Evolutionary conservation across 208 protist species (phyloP), one percentile per base, ranked within the genome.

Genomic region (Spongospora subterranea): DNA sequence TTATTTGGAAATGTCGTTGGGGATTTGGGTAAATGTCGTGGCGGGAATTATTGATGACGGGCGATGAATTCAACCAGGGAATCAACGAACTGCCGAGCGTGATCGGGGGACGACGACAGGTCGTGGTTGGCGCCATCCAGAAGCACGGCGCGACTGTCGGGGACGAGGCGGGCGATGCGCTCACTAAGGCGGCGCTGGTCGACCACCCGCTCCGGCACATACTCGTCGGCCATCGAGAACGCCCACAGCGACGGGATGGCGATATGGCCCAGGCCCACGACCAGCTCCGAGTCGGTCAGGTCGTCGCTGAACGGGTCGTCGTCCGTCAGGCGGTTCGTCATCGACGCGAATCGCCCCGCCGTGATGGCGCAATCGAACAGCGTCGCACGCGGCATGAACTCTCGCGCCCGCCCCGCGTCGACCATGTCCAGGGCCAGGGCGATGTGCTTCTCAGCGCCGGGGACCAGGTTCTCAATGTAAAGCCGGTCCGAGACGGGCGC

Each of bases 271-370:
- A 82, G 17, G 13, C 6, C 40, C 71, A 40, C 17, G 13, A 35
- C 17, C 35, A 82, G 6, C 71, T 82, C 71, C 35, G 6, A 13
- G 17, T 82, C 71, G 13, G 71, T 45, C 17, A 82, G n/a, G n/a
- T 82, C 71, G 71, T 6, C 35, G 71, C 71, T 82, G n/a, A 82
- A 82, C 40, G 35, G 71, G n/a, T 82, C 71, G n/a, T 82, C 71
- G 71, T 35, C 35, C n/a, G 71, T 82, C n/a, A 82, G n/a, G 17
- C 71, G 6, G 11, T n/a, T n/a, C 6, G 71, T n/a, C 40, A 82
- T 6, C 6, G 71, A 82, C 71, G 71, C 71, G n/a, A 45, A 82
- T n/a, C 71, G 6, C 11, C 35, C 6, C 13, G 71, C 71, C 13
- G 71, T 82, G 6, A 82, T 82, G 13, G 71, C 71, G 35, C n/a